Percentiles rank a stretch among this genome's conserved stretches.
Evolutionary conservation across 2,329 filamentous ascomycete genomes (phyloP).

Genomic region (Berkeleyomyces basicola): DNA sequence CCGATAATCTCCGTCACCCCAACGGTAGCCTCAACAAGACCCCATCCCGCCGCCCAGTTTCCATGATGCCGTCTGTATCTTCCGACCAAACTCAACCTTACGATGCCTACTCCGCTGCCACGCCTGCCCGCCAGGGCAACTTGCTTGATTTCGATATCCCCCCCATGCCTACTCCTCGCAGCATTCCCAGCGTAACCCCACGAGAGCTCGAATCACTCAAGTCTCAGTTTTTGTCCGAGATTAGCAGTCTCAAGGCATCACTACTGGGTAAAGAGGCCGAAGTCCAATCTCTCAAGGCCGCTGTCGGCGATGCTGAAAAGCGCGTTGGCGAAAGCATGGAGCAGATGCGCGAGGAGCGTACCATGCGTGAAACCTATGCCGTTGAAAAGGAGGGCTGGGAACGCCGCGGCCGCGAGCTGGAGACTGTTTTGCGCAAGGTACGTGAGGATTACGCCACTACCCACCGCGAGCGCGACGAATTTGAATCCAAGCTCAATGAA

Average conservation of each 20-base stretch:
- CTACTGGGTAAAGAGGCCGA: constrained; percentile 88
- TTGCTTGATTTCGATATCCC: constrained; percentile 69
- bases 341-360: constrained; percentile 60
- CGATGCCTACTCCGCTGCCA: constrained; percentile 21
- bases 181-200: constrained; percentile 76
- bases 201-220: constrained; percentile 87
- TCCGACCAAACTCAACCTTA: not conserved
- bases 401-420: constrained; percentile 70
- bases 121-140: constrained; percentile 42
- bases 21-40: constrained; percentile 14
- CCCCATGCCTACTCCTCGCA: constrained; percentile 82
- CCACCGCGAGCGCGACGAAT: constrained; percentile 66
- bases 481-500: constrained; percentile 61
- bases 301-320: constrained; percentile 79
- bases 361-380: constrained; percentile 51
- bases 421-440: constrained; percentile 60
- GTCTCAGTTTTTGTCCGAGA: constrained; percentile 77
- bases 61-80: constrained; percentile 12
- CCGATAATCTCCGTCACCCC: constrained; percentile 46
- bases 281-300: constrained; percentile 69
- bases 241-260: constrained; percentile 83
- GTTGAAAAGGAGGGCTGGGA: constrained; percentile 73
- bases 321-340: constrained; percentile 78
- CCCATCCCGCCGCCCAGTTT: constrained; percentile 21
- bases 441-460: constrained; percentile 64